These are phyloP conservation scores for Exophiala viscosa DNA, from an alignment of 2,329 filamentous ascomycete genomes.

Conservation along the genomic window DNA sequence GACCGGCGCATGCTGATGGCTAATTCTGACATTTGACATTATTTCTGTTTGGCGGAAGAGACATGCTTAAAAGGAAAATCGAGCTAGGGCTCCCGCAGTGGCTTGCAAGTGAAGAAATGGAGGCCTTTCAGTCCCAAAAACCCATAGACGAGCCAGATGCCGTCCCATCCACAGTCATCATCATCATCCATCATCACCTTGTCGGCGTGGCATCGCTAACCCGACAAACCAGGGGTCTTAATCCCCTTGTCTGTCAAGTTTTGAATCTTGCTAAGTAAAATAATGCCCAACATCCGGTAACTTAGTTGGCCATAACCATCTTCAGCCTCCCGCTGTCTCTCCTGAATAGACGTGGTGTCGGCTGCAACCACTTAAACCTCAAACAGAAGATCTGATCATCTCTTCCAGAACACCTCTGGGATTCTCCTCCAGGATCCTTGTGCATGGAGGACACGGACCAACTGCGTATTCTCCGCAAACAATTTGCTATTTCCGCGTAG, in stretches of 20 bases:
- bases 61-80: background rate
- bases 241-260: no score
- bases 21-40: constrained; percentile 1
- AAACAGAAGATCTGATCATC: no score
- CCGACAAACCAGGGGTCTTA: background rate
- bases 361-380: no score
- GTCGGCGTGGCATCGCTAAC: background rate
- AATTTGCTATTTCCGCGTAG: background rate
- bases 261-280: no score
- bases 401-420: no score
- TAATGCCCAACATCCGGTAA: no score
- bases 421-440: no score
- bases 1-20: background rate
- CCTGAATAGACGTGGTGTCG: no score
- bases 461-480: background rate
- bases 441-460: background rate
- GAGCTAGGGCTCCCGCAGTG: background rate
- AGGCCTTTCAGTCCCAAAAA: no score
- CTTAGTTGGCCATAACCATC: no score
- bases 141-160: no score
- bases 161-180: background rate
- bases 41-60: background rate
- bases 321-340: no score
- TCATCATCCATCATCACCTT: background rate
- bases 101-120: background rate